A percentile compares a stretch with the other conserved stretches of the same genome.
Conservation (phyloP, 257 asterid genomes). For the Solanum neorickii region DNA sequence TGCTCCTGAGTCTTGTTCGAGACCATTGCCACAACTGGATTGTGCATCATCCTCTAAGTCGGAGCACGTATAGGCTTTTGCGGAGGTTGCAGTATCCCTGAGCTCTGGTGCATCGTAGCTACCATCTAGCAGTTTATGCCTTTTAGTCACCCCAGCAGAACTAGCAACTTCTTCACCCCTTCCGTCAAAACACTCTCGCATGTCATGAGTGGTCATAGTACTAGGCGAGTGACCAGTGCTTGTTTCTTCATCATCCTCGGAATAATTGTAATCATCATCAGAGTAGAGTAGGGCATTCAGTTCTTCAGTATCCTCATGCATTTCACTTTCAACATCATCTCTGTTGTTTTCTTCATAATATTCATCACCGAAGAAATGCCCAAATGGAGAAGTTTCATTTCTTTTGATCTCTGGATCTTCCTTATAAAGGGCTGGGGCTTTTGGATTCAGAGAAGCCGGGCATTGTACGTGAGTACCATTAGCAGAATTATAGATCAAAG, state of each 20-base stretch:
- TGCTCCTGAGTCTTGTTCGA: constrained; percentile 6
- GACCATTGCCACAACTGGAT: constrained; percentile 39
- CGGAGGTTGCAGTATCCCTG: constrained; percentile 5
- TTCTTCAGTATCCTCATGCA: constrained; percentile 85
- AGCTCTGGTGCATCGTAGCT: constrained; percentile 8
- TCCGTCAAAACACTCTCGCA: constrained; percentile 24
- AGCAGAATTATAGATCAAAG: constrained; percentile 46
- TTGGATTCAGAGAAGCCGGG: constrained; percentile 20
- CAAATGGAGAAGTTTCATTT: constrained; percentile 4
- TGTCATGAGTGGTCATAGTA: constrained; percentile 44
- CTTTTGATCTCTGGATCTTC: constrained; percentile 16
- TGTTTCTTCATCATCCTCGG: constrained; percentile 62
- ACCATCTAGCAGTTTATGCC: constrained; percentile 38
- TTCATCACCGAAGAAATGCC: constrained; percentile 13
- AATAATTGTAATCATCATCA: constrained; percentile 35
- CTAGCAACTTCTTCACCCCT: constrained; percentile 55
- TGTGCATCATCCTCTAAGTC: constrained; percentile 53
- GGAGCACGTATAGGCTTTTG: constrained; percentile 16
- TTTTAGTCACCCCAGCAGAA: constrained; percentile 36
- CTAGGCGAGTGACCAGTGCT: constrained; percentile 97
- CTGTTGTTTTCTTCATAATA: constrained; percentile 20
- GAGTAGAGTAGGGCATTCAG: constrained; percentile 75
- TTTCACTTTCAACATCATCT: constrained; percentile 32
- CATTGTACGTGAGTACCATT: constrained; percentile 18
- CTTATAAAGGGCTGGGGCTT: constrained; percentile 12